Conservation (phyloP, 2,329 filamentous ascomycete species). For the Colletotrichum sp. region DNA sequence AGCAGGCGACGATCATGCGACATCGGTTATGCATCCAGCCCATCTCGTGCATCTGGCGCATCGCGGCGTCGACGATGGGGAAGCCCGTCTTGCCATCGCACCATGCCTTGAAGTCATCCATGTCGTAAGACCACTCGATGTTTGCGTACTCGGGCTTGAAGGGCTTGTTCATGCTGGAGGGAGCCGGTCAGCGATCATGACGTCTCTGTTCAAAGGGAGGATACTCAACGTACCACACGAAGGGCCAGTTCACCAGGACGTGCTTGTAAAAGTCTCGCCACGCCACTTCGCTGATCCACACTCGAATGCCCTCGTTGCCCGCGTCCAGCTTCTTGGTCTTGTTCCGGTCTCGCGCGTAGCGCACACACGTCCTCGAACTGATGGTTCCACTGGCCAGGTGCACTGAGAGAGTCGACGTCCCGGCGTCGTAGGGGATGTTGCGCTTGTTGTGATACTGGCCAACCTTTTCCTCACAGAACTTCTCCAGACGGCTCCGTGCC, state of each 20-base stretch:
- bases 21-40: slow-evolving; percentile 87
- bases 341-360: slow-evolving; percentile 66
- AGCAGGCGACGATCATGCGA: slow-evolving; percentile 84
- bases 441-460: slow-evolving; percentile 66
- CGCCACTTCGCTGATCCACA: slow-evolving; percentile 83
- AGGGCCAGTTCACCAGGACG: slow-evolving; percentile 85
- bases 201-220: background rate
- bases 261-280: slow-evolving; percentile 92
- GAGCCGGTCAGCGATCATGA: background rate
- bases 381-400: slow-evolving; percentile 75
- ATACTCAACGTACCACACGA: slow-evolving; percentile 64
- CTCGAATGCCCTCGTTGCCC: slow-evolving; percentile 68
- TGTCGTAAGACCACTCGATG: slow-evolving; percentile 81
- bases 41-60: slow-evolving; percentile 74
- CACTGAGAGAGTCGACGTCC: slow-evolving; percentile 73
- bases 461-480: slow-evolving; percentile 71
- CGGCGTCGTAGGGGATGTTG: slow-evolving; percentile 67
- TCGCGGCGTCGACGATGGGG: slow-evolving; percentile 85
- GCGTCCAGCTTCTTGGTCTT: slow-evolving; percentile 69
- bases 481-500: slow-evolving; percentile 65
- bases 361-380: slow-evolving; percentile 70
- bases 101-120: slow-evolving; percentile 75
- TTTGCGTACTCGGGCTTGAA: slow-evolving; percentile 85
- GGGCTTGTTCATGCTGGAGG: slow-evolving; percentile 60
- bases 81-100: slow-evolving; percentile 76